Conservation (phyloP, 2,329 filamentous ascomycete genomes). For the Nigrospora osmanthi region DNA sequence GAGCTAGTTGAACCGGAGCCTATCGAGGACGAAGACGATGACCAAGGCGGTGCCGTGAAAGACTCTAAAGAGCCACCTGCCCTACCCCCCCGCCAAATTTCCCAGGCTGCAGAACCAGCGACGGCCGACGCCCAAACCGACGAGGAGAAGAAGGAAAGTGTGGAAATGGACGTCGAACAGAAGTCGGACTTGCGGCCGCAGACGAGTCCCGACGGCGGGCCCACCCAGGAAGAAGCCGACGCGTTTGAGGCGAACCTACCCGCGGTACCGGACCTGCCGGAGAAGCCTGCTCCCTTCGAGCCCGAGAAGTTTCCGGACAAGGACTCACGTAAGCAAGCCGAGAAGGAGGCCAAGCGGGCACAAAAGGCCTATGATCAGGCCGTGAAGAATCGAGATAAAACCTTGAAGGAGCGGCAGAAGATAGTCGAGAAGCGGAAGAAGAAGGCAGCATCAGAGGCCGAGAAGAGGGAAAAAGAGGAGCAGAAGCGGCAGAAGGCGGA, state of each 20-base stretch:
- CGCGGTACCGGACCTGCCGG: constrained; percentile 40
- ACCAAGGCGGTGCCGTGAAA: neutral
- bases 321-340: constrained; percentile 57
- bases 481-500: constrained; percentile 19
- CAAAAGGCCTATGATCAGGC: constrained; percentile 59
- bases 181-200: too few relatives aligned
- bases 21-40: constrained; percentile 13
- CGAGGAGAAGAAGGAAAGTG: too few relatives aligned
- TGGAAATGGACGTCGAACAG: too few relatives aligned
- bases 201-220: neutral
- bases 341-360: constrained; percentile 57
- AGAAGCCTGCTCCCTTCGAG: constrained; percentile 47
- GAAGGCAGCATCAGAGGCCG: constrained; percentile 32
- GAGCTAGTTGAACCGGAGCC: constrained; percentile 17
- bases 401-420: constrained; percentile 55
- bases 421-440: constrained; percentile 45
- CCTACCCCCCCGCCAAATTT: too few relatives aligned
- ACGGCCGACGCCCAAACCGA: too few relatives aligned
- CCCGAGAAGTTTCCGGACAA: constrained; percentile 53
- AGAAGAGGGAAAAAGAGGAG: constrained; percentile 31
- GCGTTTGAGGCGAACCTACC: constrained; percentile 24
- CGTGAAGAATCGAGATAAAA: constrained; percentile 58
- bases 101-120: too few relatives aligned
- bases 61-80: neutral
- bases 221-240: constrained; percentile 4